phyloP scores from a whole-genome alignment of 1,284 basidiomycete species.

The Termitomyces sp. region DNA sequence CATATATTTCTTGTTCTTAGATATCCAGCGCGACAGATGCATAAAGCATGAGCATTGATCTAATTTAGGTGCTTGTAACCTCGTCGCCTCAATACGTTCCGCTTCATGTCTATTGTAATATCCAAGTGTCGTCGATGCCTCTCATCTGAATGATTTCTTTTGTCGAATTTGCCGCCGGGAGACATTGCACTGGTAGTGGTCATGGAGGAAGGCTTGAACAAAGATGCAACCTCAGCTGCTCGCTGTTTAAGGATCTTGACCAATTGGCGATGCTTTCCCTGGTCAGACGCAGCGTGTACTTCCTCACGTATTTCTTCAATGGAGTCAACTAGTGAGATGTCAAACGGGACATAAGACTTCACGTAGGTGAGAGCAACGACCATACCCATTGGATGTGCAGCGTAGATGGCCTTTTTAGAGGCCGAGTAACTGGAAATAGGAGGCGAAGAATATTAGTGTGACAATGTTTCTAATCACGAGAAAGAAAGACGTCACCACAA shows the following conservation, averaged over 20 bases:
- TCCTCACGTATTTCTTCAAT: background rate
- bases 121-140: background rate
- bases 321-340: background rate
- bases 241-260: background rate
- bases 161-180: background rate
- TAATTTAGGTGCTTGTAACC: background rate
- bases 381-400: background rate
- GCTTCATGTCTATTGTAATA: background rate
- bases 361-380: background rate
- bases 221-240: background rate
- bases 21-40: too few relatives aligned
- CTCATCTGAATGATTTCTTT: background rate
- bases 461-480: background rate
- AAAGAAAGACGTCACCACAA: background rate
- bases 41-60: background rate
- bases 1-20: too few relatives aligned
- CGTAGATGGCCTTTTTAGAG: too few relatives aligned
- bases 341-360: background rate
- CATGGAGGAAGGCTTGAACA: background rate
- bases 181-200: background rate
- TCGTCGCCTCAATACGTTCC: background rate
- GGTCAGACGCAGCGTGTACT: background rate
- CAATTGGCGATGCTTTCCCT: background rate
- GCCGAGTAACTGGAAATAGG: background rate
- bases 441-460: background rate